Evolutionary conservation across 2,329 filamentous ascomycete genomes (phyloP), one percentile per base, ranked within the genome.

Genomic region (Venturia pyrina): DNA sequence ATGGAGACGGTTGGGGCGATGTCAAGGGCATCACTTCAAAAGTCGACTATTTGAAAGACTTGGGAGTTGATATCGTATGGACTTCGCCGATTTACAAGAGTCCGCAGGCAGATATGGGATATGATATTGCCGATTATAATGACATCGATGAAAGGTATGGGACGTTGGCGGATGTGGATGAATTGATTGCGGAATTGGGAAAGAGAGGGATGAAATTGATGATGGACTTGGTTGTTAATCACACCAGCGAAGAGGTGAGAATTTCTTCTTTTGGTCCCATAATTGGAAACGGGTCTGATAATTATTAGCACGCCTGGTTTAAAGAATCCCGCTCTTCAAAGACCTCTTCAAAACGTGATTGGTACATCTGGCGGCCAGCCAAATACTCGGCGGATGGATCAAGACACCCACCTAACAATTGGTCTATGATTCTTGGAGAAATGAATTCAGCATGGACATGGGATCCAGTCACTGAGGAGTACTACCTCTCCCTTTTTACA

Each of bases 321-420:
- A 77, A 80, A 62, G 79, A 84, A 61, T 82, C 82, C 1, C 77
- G 81, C 2, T 80, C 78, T 0, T 81, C 79, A 1, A 82, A 78
- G 66, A 72, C 77, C 17, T 83, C 79, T 69, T 73, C 79, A 0
- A 85, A 87, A 68, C 75, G 85, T 24, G 81, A 87, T 70, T 88
- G 83, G 81, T 88, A 87, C 70, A 86, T 88, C 70, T 90, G 87
- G 87, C 81, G 82, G 67, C 81, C 82, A 0, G 76, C 85, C 0
- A 79, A 80, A 10, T 83, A 83, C 68, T 81, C 86, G 53, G 71
- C 73, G 0, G 67, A 83, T 1, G 86, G 85, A 2, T 79, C 80
- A 10, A 78, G 82, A 1, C 76, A 82, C 28, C 84, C 85, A 0
- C 86, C 86, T 1, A 88, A 84, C 64, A 88, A 81, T 65, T 81